These are phyloP conservation scores for Pontederia crassipes DNA, from an alignment of 176 grass and related monocot species.

Conservation along the genomic window DNA sequence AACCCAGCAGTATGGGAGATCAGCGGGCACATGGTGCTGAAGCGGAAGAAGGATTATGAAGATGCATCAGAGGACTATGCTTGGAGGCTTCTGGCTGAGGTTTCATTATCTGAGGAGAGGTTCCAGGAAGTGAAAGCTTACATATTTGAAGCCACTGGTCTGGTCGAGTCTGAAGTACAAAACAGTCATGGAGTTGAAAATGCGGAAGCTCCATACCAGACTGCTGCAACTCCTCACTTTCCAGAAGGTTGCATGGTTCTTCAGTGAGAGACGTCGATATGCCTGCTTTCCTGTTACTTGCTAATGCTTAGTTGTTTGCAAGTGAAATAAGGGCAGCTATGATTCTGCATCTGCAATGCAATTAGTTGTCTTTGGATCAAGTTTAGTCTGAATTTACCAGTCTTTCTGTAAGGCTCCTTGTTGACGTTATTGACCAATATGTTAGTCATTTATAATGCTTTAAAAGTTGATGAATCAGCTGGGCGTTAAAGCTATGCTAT, in stretches of 20 bases:
- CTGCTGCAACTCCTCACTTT: neutral
- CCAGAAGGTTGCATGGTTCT: conserved; percentile 1
- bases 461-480: too few relatives aligned
- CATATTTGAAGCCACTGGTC: conserved; percentile 1
- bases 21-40: conserved; percentile 12
- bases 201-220: neutral
- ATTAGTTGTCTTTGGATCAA: too few relatives aligned
- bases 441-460: too few relatives aligned
- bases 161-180: neutral
- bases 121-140: conserved; percentile 8
- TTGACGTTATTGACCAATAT: too few relatives aligned
- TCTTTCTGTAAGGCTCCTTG: too few relatives aligned
- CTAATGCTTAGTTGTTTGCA: neutral
- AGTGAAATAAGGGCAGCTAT: neutral
- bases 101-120: conserved; percentile 8
- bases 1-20: conserved; percentile 17
- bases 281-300: neutral
- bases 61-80: conserved; percentile 11
- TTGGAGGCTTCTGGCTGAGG: conserved; percentile 16
- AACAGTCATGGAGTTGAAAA: neutral
- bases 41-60: conserved; percentile 14
- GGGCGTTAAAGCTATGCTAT: too few relatives aligned
- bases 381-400: too few relatives aligned
- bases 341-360: too few relatives aligned
- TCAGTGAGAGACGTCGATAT: neutral